These are phyloP conservation scores for Luffa aegyptiaca DNA, from an alignment of 306 rosid genomes.

Conservation along the genomic window DNA sequence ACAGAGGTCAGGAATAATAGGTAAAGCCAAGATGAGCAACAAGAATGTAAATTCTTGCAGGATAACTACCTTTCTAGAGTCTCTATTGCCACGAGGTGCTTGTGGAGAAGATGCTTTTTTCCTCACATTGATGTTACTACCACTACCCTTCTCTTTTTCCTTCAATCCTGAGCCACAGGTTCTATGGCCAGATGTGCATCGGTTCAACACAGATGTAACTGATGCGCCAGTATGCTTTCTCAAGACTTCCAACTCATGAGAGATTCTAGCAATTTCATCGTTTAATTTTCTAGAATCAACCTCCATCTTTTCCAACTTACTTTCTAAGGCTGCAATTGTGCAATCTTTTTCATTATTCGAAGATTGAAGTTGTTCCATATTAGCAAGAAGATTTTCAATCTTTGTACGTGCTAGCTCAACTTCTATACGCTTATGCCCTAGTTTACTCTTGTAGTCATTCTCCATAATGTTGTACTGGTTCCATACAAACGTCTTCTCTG, in stretches of 20 bases:
- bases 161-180: constrained; percentile 16
- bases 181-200: constrained; percentile 24
- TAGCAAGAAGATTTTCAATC: constrained; percentile 36
- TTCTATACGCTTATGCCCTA: constrained; percentile 41
- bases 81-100: constrained; percentile 18
- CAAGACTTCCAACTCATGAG: constrained; percentile 40
- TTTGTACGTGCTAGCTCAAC: constrained; percentile 39
- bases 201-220: constrained; percentile 44
- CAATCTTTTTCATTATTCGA: constrained; percentile 47
- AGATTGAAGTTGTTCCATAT: constrained; percentile 53
- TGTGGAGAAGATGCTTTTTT: constrained; percentile 31
- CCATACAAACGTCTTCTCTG: constrained; percentile 81
- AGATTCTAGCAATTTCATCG: constrained; percentile 37
- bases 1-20: neutral
- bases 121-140: constrained; percentile 19
- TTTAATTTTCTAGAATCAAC: constrained; percentile 44
- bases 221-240: constrained; percentile 29
- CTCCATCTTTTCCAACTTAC: constrained; percentile 39
- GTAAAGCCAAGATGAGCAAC: neutral
- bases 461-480: constrained; percentile 69
- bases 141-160: constrained; percentile 21
- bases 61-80: constrained; percentile 29
- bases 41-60: neutral
- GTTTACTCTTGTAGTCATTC: constrained; percentile 30
- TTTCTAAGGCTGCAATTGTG: constrained; percentile 30